Evolutionary conservation across 2,329 filamentous ascomycete species (phyloP), one percentile per base, ranked within the genome.

Genomic region (Calonectria multiphialidica): DNA sequence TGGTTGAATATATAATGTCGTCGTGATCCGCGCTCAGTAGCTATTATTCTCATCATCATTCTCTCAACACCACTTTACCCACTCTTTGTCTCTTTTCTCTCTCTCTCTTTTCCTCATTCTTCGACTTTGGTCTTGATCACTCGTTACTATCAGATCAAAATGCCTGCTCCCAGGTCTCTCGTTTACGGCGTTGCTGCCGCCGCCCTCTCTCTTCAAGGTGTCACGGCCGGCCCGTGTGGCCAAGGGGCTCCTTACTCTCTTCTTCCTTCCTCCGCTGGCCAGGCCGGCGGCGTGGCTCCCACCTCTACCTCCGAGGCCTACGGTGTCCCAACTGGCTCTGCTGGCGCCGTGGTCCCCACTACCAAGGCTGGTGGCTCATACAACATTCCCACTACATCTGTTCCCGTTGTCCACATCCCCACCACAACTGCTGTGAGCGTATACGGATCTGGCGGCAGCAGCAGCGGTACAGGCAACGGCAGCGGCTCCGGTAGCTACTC

Each of bases 91-190:
- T 59, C 53, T 37, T 57, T 23, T 40, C 23, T 37, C 33, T 57
- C 13, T 23, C 23, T 28, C 40, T 40, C 53, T 16, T 40, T 21
- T 59, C 35, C 33, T 40, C n/a, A 6, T 57, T 59, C 53, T 40
- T 37, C 35, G 40, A 5, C n/a, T 9, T 25, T 25, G 9, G 40
- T 18, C 21, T 6, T 28, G 40, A 59, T 8, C 53, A 40, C 53
- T 59, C 53, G n/a, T 37, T 59, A 59, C 21, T 0, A 40, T 59
- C 9, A 28, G 7, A 10, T 10, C 53, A 59, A 15, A 59, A 40
- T 59, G 53, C 53, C 53, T 59, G 33, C 35, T 59, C 53, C 33
- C 33, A 59, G 53, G 35, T 59, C 53, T 59, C 35, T 59, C 53
- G 53, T 25, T 59, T 42, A 59, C 21, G 33, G 53, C 53, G n/a